Evolutionary conservation across 2,329 filamentous ascomycete species (phyloP), one percentile per base, ranked within the genome.

Genomic region (Penicillium sp.): DNA sequence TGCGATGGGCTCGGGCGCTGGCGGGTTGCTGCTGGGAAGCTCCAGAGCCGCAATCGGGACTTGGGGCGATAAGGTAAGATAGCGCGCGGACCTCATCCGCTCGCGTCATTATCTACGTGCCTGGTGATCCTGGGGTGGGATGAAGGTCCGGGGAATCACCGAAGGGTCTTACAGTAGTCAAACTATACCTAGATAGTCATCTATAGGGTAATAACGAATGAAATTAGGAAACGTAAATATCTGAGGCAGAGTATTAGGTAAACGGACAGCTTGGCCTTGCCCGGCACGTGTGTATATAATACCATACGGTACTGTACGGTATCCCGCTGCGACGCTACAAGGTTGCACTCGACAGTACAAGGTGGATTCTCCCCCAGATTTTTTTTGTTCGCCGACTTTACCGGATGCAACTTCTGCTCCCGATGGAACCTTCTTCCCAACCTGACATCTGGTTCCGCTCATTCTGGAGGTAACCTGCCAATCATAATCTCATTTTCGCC

Each of bases 341-440:
- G 58, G 64, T 67, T 65, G 54, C 65, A 66, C 48, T 25, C 39
- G 4, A 11, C 10, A 16, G 36, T 20, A 18, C 16, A 36, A 20
- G 18, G 35, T 38, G 35, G 35, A 38, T 38, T 20, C 40, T 46
- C 47, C 55, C 55, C 50, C 55, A 52, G 55, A 56, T 58, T 61
- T 47, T 14, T 46, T 33, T 44, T 39, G 30, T 53, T 46, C 54
- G 31, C 53, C 54, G 54, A 61, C 48, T 57, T 55, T 51, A 53
- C 62, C 62, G 61, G 56, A 68, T 68, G 66, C 66, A 66, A 69
- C 53, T 56, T 48, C 43, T 44, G 35, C 35, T 38, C 35, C 28
- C 50, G 48, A 63, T 63, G 61, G 48, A 51, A 63, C 61, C 57
- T 53, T 60, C 28, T 18, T 27, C 8, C 25, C 25, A 43, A n/a